A percentile compares a stretch with the other conserved stretches of the same genome.
Evolutionary conservation across 2,329 filamentous ascomycete species (phyloP).

Genomic region (Coleophoma eucalyptorum): DNA sequence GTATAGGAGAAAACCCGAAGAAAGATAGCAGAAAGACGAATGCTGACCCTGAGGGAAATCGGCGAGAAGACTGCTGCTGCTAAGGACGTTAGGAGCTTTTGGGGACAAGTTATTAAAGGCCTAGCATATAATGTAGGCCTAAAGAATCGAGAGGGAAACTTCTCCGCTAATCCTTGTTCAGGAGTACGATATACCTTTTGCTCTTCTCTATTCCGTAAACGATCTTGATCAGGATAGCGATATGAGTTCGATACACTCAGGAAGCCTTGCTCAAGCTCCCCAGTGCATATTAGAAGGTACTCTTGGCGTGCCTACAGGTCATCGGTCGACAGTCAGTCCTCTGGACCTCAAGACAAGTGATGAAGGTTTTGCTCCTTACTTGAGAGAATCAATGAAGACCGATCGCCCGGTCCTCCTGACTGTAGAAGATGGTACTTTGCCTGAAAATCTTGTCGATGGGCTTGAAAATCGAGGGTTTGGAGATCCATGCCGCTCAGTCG

Average conservation of each 20-base stretch:
- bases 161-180: conserved; percentile 3
- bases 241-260: conserved; percentile 66
- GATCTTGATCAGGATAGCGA: conserved; percentile 67
- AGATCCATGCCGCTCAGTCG: conserved; percentile 65
- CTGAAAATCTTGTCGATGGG: conserved; percentile 59
- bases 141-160: background rate
- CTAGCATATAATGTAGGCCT: conserved; percentile 60
- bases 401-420: conserved; percentile 65
- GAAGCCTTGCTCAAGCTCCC: conserved; percentile 56
- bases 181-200: conserved; percentile 70
- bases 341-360: conserved; percentile 68
- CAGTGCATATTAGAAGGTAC: conserved; percentile 68
- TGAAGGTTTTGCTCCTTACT: conserved; percentile 72
- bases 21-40: conserved; percentile 74
- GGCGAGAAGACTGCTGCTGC: conserved; percentile 71
- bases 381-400: conserved; percentile 71
- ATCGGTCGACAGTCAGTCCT: conserved; percentile 53
- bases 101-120: conserved; percentile 64
- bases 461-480: conserved; percentile 69
- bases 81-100: conserved; percentile 70
- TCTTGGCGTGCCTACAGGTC: conserved; percentile 62
- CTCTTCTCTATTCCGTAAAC: conserved; percentile 70
- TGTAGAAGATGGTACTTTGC: conserved; percentile 62
- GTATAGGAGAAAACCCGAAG: conserved; percentile 66
- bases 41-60: conserved; percentile 75